Evolutionary conservation across 192 early-diverging fungal species (phyloP).

Genomic region (Gamsiella multidivaricata): DNA sequence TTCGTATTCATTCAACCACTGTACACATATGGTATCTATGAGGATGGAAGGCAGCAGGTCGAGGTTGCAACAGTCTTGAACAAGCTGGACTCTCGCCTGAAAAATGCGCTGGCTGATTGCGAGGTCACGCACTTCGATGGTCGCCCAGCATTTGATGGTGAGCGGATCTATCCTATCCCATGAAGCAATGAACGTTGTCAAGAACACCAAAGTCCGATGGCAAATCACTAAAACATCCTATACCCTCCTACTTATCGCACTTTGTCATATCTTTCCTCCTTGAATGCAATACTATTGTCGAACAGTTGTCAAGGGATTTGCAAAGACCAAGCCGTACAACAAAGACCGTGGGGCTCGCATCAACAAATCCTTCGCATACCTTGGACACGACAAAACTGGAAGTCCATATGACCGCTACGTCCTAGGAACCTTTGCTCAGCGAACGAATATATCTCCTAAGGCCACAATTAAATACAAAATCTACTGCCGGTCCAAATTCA

Average conservation of each 20-base stretch:
- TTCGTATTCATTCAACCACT: constrained; percentile 48
- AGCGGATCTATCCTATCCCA: too few species aligned
- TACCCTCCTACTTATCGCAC: too few species aligned
- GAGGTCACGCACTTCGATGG: constrained; percentile 54
- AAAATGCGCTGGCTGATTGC: constrained; percentile 27
- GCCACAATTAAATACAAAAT: constrained; percentile 40
- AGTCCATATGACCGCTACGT: constrained; percentile 29
- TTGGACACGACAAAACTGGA: constrained; percentile 36
- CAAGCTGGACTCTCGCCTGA: constrained; percentile 20
- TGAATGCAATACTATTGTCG: too few species aligned
- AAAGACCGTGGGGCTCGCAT: constrained; percentile 40
- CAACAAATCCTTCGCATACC: constrained; percentile 47
- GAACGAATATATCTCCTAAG: constrained; percentile 23
- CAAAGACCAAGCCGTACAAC: constrained; percentile 34
- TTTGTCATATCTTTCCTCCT: too few species aligned
- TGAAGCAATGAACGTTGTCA: too few species aligned
- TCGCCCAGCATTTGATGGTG: constrained; percentile 43
- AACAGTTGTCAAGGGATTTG: constrained; percentile 29
- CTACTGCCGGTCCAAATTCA: constrained; percentile 20
- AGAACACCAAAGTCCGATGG: too few species aligned
- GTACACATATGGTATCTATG: constrained; percentile 45
- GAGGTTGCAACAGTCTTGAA: constrained; percentile 36
- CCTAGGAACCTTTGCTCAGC: constrained; percentile 42
- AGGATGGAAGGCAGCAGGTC: constrained; percentile 37
- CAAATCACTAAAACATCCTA: too few species aligned